Evolutionary conservation across 2,329 filamentous ascomycete species (phyloP), one percentile per base, ranked within the genome.

Genomic region (Aspergillus sergii): DNA sequence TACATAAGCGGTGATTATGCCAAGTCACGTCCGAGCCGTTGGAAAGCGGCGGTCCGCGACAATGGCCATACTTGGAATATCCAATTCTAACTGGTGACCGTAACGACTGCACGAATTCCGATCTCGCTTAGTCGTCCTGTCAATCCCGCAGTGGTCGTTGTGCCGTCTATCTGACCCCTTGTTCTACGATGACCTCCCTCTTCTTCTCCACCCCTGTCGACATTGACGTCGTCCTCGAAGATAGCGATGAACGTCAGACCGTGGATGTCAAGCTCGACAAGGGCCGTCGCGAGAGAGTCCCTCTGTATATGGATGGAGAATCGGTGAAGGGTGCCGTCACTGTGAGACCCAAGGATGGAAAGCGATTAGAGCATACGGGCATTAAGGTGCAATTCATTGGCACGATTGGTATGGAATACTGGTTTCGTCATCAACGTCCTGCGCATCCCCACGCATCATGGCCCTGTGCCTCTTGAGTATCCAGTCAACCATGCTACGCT

Each of bases 341-440:
- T 9, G 89, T 99, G 70, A 85, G 95, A 70, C 95, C 95, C 57
- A 99, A 99, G 81, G 95, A 99, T 85, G 95, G 95, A 76, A 98
- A 98, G 85, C 88, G 95, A 66, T 85, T 99, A 75, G 95, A 99
- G 81, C 95, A 99, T 80, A 98, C 94, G 12, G 95, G 95, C 72
- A 97, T 99, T 86, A 99, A 99, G 82, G 94, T 99, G 73, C 95
- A 99, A 79, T 99, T 99, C 83, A 97, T 99, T 73, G 95, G 95
- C 77, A 96, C 94, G 67, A 99, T 99, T 84, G 93, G 93, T 95
- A 83, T 61, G 68, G 28, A 66, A 81, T 36, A 46, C 46, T 51
- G 50, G 55, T 23, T 39, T 46, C 32, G 28, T 34, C 28, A 51
- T 51, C 16, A 19, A 16, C 28, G 12, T 23, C 41, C 36, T 28